Percentiles rank a stretch among this genome's conserved stretches.
phyloP scores from a whole-genome alignment of 73 alveolate genomes.

The Uronychia setigera region DNA sequence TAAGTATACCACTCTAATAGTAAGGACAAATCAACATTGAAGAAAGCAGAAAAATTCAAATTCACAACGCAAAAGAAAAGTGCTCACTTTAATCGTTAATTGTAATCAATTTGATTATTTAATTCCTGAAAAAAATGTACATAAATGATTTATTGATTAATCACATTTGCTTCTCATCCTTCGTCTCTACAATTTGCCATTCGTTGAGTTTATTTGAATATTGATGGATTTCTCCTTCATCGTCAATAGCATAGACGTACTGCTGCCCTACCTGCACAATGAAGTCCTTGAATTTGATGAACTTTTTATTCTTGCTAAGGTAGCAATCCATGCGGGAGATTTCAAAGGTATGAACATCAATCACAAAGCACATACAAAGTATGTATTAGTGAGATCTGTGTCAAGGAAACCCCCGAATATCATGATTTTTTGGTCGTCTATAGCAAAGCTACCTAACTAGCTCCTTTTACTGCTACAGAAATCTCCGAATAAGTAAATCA shows the following conservation, averaged over 20 bases:
- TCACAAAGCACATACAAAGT: constrained; percentile 45
- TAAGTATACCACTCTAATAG: no score
- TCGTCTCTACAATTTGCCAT: constrained; percentile 47
- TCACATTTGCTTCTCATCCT: constrained; percentile 20
- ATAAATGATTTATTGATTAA: no score
- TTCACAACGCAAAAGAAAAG: no score
- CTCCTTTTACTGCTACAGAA: constrained; percentile 48
- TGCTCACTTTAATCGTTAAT: no score
- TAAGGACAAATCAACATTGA: no score
- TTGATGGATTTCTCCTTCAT: constrained; percentile 54
- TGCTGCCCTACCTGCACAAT: constrained; percentile 9
- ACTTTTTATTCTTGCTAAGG: constrained; percentile 56
- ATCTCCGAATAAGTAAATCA: constrained; percentile 49
- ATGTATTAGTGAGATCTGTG: constrained; percentile 46
- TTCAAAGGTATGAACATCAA: constrained; percentile 44
- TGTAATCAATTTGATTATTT: no score
- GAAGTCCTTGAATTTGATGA: constrained; percentile 56
- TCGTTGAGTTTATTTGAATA: constrained; percentile 18
- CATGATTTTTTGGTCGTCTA: constrained; percentile 28
- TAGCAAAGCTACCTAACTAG: constrained; percentile 39
- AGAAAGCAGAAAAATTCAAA: no score
- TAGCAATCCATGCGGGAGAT: constrained; percentile 43
- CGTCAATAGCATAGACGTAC: constrained; percentile 47
- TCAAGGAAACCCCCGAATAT: constrained; percentile 61
- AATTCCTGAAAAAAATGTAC: background rate